These are phyloP conservation scores for Niveomyces coronatus DNA, from an alignment of 2,329 filamentous ascomycete genomes.

Conservation along the genomic window DNA sequence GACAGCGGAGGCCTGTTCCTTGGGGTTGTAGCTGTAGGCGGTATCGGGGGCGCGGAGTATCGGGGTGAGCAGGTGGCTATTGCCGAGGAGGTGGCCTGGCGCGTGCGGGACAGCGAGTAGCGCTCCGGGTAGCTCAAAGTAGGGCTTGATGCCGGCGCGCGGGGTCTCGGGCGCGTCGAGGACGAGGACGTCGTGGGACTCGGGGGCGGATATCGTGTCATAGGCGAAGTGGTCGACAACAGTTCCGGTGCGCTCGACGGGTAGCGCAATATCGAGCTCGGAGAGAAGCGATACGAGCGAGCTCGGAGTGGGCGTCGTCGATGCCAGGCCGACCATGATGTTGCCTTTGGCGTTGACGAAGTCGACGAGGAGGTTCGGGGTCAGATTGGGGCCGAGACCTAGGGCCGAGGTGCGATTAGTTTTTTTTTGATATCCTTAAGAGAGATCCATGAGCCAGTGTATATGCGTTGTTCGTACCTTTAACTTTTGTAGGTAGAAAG, in stretches of 20 bases:
- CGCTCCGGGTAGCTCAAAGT: constrained; percentile 49
- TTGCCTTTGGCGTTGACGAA: constrained; percentile 91
- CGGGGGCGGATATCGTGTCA: constrained; percentile 63
- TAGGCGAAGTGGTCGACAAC: constrained; percentile 96
- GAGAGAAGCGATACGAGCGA: constrained; percentile 69
- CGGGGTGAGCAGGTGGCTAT: constrained; percentile 66
- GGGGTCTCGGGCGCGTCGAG: constrained; percentile 56
- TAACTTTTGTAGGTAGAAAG: constrained; percentile 79
- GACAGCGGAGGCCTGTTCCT: constrained; percentile 63
- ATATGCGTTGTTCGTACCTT: constrained; percentile 45
- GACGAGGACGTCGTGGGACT: constrained; percentile 82
- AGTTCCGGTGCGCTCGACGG: constrained; percentile 70
- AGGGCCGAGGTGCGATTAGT: constrained; percentile 6
- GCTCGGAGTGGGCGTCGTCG: constrained; percentile 56
- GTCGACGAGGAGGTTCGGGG: constrained; percentile 75
- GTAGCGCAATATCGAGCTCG: constrained; percentile 84
- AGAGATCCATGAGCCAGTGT: not conserved
- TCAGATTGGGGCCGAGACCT: constrained; percentile 83
- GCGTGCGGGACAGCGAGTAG: constrained; percentile 73
- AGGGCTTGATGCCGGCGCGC: constrained; percentile 62
- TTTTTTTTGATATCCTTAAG: too few relatives aligned
- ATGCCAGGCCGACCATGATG: constrained; percentile 75
- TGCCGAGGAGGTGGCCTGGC: constrained; percentile 72
- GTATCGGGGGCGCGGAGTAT: constrained; percentile 74
- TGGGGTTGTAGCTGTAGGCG: constrained; percentile 88